Conservation (phyloP, 768 basidiomycete species). For the Boletus sensibilis region DNA sequence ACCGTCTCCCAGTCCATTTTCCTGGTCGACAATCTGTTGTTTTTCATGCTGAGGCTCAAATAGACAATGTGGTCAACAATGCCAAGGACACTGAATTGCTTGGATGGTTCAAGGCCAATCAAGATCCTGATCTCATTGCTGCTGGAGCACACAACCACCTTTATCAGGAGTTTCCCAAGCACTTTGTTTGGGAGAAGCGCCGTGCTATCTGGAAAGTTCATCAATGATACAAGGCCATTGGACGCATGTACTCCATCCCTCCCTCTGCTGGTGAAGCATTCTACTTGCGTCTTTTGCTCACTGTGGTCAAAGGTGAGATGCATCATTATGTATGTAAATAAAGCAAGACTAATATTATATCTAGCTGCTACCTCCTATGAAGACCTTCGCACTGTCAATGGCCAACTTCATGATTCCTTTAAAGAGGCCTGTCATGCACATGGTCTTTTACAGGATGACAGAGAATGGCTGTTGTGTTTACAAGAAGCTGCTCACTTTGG, state of each 20-base stretch:
- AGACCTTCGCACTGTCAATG: no score
- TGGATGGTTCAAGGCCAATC: no score
- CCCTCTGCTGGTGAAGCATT: no score
- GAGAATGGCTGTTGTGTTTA: not conserved
- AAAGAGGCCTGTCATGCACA: not conserved
- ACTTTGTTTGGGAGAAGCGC: conserved; percentile 29
- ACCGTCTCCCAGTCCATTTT: conserved; percentile 6
- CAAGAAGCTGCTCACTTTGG: not conserved
- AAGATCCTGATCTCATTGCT: no score
- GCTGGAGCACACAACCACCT: no score
- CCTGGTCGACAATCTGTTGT: no score
- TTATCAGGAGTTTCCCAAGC: conserved; percentile 28
- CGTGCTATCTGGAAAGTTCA: conserved; percentile 29
- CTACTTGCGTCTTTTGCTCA: no score
- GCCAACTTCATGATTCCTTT: no score
- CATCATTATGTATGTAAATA: conserved; percentile 14
- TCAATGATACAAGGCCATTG: conserved; percentile 20
- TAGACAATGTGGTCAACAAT: no score
- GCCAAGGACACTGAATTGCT: no score
- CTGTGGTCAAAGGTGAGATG: no score
- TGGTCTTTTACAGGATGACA: not conserved
- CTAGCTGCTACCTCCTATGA: not conserved
- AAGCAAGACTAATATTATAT: not conserved
- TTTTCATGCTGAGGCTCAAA: no score
- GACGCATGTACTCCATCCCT: not conserved